Conservation (phyloP, 148 eudicot genomes). For the Salicornia ramosissima region DNA sequence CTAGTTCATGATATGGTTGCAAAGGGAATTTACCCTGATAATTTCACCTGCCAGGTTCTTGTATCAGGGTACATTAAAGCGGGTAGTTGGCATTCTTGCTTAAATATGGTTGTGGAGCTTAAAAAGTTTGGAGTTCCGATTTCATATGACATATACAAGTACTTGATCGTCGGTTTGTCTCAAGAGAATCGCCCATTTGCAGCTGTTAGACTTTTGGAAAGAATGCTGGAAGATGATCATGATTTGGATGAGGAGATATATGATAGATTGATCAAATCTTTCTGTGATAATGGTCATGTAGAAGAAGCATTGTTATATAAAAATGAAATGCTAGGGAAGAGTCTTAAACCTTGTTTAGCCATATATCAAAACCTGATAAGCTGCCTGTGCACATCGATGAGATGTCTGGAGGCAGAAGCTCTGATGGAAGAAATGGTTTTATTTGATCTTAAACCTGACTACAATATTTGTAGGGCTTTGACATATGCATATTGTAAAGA, state of each 20-base stretch:
- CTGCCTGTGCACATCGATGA: constrained; percentile 45
- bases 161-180: constrained; percentile 53
- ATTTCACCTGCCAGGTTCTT: constrained; percentile 60
- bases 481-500: constrained; percentile 51
- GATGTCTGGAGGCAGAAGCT: constrained; percentile 51
- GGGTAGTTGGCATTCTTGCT: constrained; percentile 57
- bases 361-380: constrained; percentile 49
- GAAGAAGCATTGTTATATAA: constrained; percentile 56
- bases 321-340: constrained; percentile 42
- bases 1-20: constrained; percentile 68
- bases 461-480: constrained; percentile 51
- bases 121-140: constrained; percentile 45
- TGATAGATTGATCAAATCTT: constrained; percentile 50
- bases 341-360: constrained; percentile 36
- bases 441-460: constrained; percentile 47
- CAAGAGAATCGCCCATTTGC: constrained; percentile 57
- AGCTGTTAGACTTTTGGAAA: constrained; percentile 55
- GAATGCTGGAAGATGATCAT: constrained; percentile 50
- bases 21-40: constrained; percentile 48
- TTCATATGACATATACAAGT: constrained; percentile 37
- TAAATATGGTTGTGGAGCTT: constrained; percentile 64
- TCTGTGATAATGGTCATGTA: constrained; percentile 42
- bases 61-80: constrained; percentile 59
- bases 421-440: constrained; percentile 59
- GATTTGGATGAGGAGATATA: constrained; percentile 44